Conservation (phyloP, 192 early-diverging fungal species). For the Coemansia guatemalensis region DNA sequence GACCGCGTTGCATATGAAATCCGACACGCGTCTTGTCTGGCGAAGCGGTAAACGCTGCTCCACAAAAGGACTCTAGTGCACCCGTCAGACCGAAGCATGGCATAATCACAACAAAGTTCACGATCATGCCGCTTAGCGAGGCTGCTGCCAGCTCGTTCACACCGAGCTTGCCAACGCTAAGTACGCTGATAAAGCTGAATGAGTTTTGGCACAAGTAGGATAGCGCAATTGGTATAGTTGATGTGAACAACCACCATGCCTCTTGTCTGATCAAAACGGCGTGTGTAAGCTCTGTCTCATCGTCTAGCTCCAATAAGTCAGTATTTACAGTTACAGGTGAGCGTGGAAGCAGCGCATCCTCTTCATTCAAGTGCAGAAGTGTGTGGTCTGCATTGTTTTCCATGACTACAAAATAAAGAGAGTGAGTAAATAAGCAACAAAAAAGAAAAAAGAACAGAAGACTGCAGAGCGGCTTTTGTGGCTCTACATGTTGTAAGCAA, state of each 20-base stretch:
- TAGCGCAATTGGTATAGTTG: constrained; percentile 56
- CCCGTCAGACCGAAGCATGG: constrained; percentile 65
- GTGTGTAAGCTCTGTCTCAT: constrained; percentile 25
- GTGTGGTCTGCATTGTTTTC: background rate
- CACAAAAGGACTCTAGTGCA: constrained; percentile 47
- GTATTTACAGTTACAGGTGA: constrained; percentile 22
- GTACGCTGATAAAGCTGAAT: constrained; percentile 62
- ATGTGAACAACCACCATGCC: constrained; percentile 32
- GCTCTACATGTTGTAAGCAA: too few relatives aligned
- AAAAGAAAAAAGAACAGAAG: too few relatives aligned
- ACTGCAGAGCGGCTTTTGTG: too few relatives aligned
- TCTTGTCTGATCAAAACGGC: constrained; percentile 30
- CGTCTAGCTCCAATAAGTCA: constrained; percentile 12
- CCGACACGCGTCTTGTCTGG: constrained; percentile 45
- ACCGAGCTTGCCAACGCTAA: constrained; percentile 64
- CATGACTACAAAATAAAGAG: background rate
- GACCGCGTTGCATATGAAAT: constrained; percentile 42
- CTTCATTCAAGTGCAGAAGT: background rate
- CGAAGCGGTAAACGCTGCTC: constrained; percentile 42
- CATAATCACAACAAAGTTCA: constrained; percentile 67
- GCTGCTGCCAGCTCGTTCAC: constrained; percentile 67
- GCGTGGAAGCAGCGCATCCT: constrained; percentile 16
- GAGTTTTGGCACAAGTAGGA: constrained; percentile 68
- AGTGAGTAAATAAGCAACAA: too few relatives aligned
- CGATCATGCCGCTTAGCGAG: constrained; percentile 67